Percentiles rank a stretch among this genome's conserved stretches.
These are phyloP conservation scores for Luvunga scandens DNA, from an alignment of 345 rosid species.

Conservation along the genomic window DNA sequence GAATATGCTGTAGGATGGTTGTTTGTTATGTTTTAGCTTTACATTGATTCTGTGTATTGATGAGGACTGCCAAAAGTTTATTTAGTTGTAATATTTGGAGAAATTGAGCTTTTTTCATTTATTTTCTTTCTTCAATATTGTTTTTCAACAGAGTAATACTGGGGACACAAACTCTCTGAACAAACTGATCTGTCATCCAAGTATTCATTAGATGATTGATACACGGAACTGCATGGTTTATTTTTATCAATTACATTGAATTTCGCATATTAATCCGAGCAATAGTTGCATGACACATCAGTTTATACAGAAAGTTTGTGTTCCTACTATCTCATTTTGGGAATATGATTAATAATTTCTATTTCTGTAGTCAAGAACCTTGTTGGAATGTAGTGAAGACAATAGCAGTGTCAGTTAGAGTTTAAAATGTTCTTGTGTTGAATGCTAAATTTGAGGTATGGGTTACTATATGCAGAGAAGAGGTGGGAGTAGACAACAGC, in stretches of 20 bases:
- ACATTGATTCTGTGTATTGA: neutral
- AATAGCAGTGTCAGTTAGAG: neutral
- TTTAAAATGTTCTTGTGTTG: neutral
- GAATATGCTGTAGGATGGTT: neutral
- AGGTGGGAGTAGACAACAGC: constrained; percentile 25
- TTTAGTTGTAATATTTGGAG: neutral
- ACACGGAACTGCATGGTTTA: neutral
- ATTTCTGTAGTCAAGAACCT: neutral
- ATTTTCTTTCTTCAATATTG: neutral
- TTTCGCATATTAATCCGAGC: neutral
- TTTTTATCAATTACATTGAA: neutral
- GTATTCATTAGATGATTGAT: neutral
- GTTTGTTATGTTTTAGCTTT: neutral
- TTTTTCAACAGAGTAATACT: neutral
- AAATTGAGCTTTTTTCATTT: neutral
- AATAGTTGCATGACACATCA: neutral
- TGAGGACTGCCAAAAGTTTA: neutral
- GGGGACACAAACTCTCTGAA: neutral
- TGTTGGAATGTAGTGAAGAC: constrained; percentile 3
- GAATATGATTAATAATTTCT: neutral
- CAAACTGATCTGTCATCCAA: neutral
- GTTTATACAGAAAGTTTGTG: neutral
- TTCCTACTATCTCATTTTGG: neutral
- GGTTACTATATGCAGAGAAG: constrained; percentile 31
- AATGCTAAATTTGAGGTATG: neutral